Evolutionary conservation across 2,329 filamentous ascomycete genomes (phyloP).

Genomic region (Fusarium sp.): DNA sequence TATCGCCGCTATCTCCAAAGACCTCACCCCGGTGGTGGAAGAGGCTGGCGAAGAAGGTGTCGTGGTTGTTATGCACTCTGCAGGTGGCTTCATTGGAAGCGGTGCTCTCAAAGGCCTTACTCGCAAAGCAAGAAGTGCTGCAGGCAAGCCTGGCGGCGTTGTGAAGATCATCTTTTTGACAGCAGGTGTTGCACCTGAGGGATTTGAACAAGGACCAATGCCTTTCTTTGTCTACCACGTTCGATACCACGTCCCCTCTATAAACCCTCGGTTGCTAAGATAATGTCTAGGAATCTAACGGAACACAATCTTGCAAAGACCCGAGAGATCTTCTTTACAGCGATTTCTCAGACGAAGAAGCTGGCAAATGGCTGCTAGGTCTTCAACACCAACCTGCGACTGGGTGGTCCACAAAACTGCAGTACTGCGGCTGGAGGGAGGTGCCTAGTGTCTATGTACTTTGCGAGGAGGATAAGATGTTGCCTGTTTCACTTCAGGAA

Average conservation of each 20-base stretch:
- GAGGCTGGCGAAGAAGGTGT: not conserved
- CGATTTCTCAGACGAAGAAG: not conserved
- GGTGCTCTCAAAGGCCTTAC: not conserved
- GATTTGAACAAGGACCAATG: not conserved
- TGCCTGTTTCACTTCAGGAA: not conserved
- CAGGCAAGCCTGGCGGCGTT: not conserved
- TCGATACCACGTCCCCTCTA: fast-evolving
- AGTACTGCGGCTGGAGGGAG: conserved; percentile 6
- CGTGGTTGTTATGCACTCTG: conserved; percentile 3
- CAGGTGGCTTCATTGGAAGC: conserved; percentile 7
- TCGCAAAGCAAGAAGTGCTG: fast-evolving
- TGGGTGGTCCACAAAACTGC: not conserved
- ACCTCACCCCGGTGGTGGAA: not conserved
- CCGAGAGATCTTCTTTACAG: not conserved
- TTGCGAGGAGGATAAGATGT: not conserved
- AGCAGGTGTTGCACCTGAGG: not conserved
- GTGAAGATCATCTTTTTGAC: not conserved
- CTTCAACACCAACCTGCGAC: conserved; percentile 1
- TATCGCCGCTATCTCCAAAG: not conserved
- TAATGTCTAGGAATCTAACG: not conserved
- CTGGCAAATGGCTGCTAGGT: not conserved
- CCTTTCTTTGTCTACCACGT: not conserved
- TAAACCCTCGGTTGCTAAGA: not conserved
- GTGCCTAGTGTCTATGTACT: not conserved
- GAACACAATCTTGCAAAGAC: not conserved